A percentile compares a stretch with the other conserved stretches of the same genome.
These are phyloP conservation scores for Paulownia fortunei DNA, from an alignment of 257 asterid genomes.

Conservation along the genomic window DNA sequence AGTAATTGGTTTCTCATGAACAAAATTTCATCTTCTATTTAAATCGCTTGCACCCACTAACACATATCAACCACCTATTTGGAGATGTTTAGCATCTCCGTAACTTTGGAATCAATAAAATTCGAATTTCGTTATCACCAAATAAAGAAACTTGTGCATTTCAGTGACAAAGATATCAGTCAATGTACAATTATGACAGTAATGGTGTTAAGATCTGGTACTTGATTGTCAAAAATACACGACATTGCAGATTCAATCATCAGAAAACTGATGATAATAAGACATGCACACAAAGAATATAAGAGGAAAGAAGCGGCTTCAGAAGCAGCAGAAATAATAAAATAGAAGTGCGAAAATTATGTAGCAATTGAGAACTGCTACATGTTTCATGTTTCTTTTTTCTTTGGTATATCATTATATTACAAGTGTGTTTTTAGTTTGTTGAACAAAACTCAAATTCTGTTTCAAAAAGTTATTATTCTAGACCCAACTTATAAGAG, in stretches of 20 bases:
- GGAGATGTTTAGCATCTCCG: too few species aligned
- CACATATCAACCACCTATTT: not conserved
- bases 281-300: not conserved
- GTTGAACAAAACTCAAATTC: not conserved
- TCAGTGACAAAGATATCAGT: not conserved
- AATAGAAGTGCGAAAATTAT: not conserved
- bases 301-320: not conserved
- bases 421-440: not conserved
- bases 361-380: not conserved
- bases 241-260: conserved; percentile 6
- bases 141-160: not conserved
- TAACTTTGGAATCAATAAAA: not conserved
- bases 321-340: conserved; percentile 3
- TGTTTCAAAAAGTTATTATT: not conserved
- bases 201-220: not conserved
- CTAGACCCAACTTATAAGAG: conserved; percentile 4
- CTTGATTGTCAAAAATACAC: not conserved
- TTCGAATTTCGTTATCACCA: not conserved
- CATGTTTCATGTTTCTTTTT: not conserved
- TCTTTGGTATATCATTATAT: not conserved
- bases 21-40: too few species aligned
- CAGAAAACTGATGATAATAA: not conserved
- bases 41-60: too few species aligned
- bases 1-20: too few species aligned
- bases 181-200: not conserved